Base-by-base conservation (phyloP, 306 rosid species). In the Gastrolobium bilobum region DNA sequence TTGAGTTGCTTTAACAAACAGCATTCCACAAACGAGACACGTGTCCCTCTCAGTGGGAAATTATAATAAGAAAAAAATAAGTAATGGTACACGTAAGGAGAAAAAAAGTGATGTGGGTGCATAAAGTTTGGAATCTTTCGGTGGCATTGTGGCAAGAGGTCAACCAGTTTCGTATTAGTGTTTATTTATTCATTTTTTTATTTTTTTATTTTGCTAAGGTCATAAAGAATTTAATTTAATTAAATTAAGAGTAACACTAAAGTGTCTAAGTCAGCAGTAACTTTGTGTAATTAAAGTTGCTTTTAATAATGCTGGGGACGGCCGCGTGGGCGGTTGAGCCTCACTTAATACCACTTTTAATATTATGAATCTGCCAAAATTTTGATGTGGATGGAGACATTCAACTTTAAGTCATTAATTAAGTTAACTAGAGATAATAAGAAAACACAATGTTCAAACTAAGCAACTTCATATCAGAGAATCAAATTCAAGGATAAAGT, bases 271-370 rank as follows among this genome's bases (percentile, higher is more conserved):
- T 83, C 48, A 66, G 10, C 10, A 29, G 79, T 75, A 73, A 72
- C 77, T 60, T 84, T 81, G 33, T 31, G n/a, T 13, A 7, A 61
- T 53, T 75, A 82, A 56, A 57, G 77, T 52, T 65, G 44, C 10
- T 48, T 71, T 81, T 81, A 7, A 78, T 77, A 85, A 73, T 73
- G 84, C 30, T 1, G 63, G 63, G 89, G 82, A 48, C 52, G 72
- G 84, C 53, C 14, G 79, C 60, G 50, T 84, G 82, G 85, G 9
- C 61, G 77, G 84, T 75, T 79, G 6, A n/a, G 14, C 5, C 35
- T 52, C 40, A 31, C 35, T 66, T 57, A 47, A 68, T 6, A 44
- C 66, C 43, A 4, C 15, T 43, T 62, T 75, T 47, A 62, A 75
- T 62, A 71, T 29, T 80, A 39, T 53, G 50, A 40, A 33, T 65